Conservation (phyloP, 2,329 filamentous ascomycete species). For the Lachnellula cervina region DNA sequence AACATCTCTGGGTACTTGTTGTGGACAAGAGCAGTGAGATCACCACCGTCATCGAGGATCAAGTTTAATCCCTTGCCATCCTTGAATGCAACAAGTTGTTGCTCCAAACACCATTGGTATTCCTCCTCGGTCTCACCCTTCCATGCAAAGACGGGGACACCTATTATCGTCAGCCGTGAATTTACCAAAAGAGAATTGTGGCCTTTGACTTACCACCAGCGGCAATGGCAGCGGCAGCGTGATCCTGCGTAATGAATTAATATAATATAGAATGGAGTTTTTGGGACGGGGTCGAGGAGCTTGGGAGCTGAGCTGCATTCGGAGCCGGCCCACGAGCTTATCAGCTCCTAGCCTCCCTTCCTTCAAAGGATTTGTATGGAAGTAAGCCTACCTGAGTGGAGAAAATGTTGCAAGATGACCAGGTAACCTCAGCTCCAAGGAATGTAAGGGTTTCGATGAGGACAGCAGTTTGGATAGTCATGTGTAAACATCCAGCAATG, state of each 20-base stretch:
- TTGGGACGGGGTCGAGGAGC: too few relatives aligned
- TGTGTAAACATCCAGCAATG: conserved; percentile 77
- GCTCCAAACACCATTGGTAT: conserved; percentile 99
- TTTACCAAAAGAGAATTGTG: neutral
- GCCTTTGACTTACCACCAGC: conserved; percentile 41
- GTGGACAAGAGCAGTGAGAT: conserved; percentile 94
- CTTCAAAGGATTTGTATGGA: too few relatives aligned
- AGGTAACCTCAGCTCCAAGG: conserved; percentile 97
- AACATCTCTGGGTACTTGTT: conserved; percentile 98
- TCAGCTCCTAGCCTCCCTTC: conserved; percentile 47
- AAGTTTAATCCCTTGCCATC: conserved; percentile 95
- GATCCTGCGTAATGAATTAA: conserved; percentile 50
- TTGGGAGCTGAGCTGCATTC: conserved; percentile 39
- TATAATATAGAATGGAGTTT: neutral
- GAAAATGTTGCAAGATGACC: conserved; percentile 99
- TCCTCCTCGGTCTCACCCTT: conserved; percentile 95
- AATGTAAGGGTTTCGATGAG: conserved; percentile 95
- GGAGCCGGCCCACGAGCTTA: conserved; percentile 49
- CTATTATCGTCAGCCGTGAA: conserved; percentile 34
- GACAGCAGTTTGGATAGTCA: conserved; percentile 98
- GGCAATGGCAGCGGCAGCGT: conserved; percentile 95
- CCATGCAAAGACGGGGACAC: conserved; percentile 79
- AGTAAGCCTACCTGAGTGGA: conserved; percentile 62
- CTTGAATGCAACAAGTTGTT: conserved; percentile 96
- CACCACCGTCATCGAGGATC: conserved; percentile 97